Conservation (phyloP, 176 grass and related monocot genomes). For the Bothriochloa decipiens region DNA sequence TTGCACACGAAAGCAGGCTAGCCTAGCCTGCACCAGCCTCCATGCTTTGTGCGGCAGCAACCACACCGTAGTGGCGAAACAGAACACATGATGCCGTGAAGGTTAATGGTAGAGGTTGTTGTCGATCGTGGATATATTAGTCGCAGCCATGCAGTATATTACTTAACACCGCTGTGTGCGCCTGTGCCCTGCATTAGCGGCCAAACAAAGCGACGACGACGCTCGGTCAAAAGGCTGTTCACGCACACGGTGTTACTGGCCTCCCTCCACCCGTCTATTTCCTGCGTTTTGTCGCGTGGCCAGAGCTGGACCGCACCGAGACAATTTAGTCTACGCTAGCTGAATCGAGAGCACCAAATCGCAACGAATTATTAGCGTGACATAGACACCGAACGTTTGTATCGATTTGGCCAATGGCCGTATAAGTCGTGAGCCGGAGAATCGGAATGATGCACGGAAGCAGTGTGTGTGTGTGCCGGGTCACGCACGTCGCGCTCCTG, state of each 20-base stretch:
- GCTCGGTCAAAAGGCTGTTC: constrained; percentile 10
- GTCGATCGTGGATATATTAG: background rate
- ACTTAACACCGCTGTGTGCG: too few species aligned
- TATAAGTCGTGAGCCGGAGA: background rate
- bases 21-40: background rate
- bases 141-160: background rate
- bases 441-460: background rate
- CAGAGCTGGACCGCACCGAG: background rate
- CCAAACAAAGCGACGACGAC: background rate
- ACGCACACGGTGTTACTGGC: background rate
- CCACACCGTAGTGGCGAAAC: too few species aligned
- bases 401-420: background rate
- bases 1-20: too few species aligned
- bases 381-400: background rate
- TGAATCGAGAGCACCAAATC: background rate
- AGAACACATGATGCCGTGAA: background rate
- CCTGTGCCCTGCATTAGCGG: background rate
- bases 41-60: background rate
- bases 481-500: background rate
- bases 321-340: background rate
- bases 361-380: background rate
- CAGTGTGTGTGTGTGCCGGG: background rate
- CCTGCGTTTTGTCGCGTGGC: background rate
- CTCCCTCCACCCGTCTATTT: background rate
- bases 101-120: background rate